These are phyloP conservation scores for Magnaporthiopsis incrustans DNA, from an alignment of 2,329 filamentous ascomycete genomes.

Conservation along the genomic window DNA sequence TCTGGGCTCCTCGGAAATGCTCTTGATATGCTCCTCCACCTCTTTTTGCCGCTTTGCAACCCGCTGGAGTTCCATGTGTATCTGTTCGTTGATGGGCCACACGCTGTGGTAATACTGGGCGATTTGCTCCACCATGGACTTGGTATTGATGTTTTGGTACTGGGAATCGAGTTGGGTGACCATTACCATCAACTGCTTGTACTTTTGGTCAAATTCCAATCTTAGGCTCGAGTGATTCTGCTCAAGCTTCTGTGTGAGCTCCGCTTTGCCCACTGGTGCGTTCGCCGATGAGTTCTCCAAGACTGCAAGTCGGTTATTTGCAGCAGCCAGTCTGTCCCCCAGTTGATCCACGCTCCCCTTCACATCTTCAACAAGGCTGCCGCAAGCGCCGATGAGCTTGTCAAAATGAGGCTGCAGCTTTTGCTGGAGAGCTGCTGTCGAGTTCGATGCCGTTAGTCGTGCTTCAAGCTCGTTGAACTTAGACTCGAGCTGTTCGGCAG, in stretches of 20 bases:
- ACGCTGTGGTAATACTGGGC: not conserved
- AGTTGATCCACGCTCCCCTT: not conserved
- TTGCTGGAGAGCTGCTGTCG: not conserved
- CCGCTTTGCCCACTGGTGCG: not conserved
- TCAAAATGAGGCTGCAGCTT: not conserved
- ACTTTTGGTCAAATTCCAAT: not conserved
- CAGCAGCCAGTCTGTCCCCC: not conserved
- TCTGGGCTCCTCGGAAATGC: not conserved
- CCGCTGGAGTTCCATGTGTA: not conserved
- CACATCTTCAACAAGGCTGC: not conserved
- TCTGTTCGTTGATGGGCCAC: not conserved
- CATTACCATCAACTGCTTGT: not conserved
- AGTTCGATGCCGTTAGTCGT: not conserved
- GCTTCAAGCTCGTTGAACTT: not conserved
- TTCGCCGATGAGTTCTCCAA: not conserved
- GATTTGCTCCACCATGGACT: conserved; percentile 32
- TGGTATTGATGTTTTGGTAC: conserved; percentile 41
- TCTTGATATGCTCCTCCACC: not conserved
- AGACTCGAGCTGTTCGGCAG: not conserved
- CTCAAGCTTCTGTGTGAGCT: not conserved
- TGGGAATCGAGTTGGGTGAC: conserved; percentile 34
- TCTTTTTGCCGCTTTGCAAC: not conserved
- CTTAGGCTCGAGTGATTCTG: not conserved
- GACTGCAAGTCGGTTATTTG: not conserved
- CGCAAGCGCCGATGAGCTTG: not conserved